These are phyloP conservation scores for Penicillium sp. DNA, from an alignment of 2,329 filamentous ascomycete species.

Conservation along the genomic window DNA sequence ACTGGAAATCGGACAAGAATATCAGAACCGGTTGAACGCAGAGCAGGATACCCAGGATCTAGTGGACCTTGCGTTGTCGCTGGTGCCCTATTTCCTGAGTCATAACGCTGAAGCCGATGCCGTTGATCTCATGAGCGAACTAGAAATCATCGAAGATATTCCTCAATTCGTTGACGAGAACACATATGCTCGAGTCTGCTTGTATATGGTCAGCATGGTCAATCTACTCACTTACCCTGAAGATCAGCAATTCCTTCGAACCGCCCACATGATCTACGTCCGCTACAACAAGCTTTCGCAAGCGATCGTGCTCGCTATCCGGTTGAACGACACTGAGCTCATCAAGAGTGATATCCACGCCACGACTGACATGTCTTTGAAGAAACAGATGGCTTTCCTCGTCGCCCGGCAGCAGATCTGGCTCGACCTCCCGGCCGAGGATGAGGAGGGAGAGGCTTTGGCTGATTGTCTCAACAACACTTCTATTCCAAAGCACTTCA, in stretches of 20 bases:
- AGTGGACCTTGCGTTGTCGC: conserved; percentile 73
- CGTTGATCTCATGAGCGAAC: conserved; percentile 92
- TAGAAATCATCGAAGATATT: conserved; percentile 94
- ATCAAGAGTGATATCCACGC: conserved; percentile 79
- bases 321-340: conserved; percentile 80
- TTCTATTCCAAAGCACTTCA: conserved; percentile 87
- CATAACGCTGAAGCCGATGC: conserved; percentile 98
- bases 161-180: conserved; percentile 87
- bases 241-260: conserved; percentile 90
- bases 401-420: conserved; percentile 88
- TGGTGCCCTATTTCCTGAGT: conserved; percentile 92
- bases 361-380: conserved; percentile 74
- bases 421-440: conserved; percentile 63
- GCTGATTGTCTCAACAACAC: conserved; percentile 83
- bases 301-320: conserved; percentile 90
- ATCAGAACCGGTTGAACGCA: conserved; percentile 78
- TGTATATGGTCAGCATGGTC: conserved; percentile 99
- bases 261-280: conserved; percentile 90
- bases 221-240: conserved; percentile 96
- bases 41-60: conserved; percentile 83
- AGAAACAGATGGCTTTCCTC: conserved; percentile 92
- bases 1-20: conserved; percentile 92
- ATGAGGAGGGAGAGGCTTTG: conserved; percentile 69
- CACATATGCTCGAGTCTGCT: conserved; percentile 86
- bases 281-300: conserved; percentile 90